These are phyloP conservation scores for Paralagenidium karlingii DNA, from an alignment of 352 stramenopile species.

Conservation along the genomic window DNA sequence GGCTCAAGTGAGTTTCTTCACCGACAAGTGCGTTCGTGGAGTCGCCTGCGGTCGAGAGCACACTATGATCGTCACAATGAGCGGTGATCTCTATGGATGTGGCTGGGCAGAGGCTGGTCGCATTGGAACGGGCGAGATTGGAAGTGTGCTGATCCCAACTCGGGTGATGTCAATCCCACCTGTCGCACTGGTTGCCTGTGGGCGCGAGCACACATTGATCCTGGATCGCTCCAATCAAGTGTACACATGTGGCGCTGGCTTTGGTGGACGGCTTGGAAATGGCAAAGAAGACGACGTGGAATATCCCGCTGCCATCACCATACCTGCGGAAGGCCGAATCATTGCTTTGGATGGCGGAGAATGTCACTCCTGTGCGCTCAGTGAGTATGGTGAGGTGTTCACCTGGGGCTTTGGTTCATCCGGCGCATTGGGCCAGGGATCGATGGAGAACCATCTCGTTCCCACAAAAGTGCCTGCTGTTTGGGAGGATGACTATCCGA, in stretches of 20 bases:
- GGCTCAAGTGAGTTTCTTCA: conserved; percentile 38
- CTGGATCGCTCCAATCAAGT: conserved; percentile 36
- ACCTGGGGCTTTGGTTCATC: conserved; percentile 82
- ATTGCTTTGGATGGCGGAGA: conserved; percentile 54
- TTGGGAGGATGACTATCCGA: conserved; percentile 13
- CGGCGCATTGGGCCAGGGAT: conserved; percentile 54
- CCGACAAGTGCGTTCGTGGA: conserved; percentile 21
- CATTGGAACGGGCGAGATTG: conserved; percentile 65
- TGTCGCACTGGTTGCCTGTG: conserved; percentile 55
- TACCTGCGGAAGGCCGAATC: conserved; percentile 32
- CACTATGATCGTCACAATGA: conserved; percentile 61
- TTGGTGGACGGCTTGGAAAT: conserved; percentile 62
- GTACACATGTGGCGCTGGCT: conserved; percentile 64
- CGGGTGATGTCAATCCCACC: too few species aligned
- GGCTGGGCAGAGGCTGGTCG: conserved; percentile 78
- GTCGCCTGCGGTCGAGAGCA: conserved; percentile 77
- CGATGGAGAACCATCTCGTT: conserved; percentile 34
- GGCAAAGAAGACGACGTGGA: conserved; percentile 48
- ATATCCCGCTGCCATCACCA: conserved; percentile 23
- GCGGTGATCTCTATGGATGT: conserved; percentile 64
- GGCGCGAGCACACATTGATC: conserved; percentile 68
- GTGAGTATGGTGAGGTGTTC: conserved; percentile 46
- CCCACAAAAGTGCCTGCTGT: conserved; percentile 22
- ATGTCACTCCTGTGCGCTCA: conserved; percentile 67
- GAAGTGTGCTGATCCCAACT: conserved; percentile 38